These are phyloP conservation scores for Ogataea salicorniae DNA, from an alignment of 805 yeast species.

Conservation along the genomic window DNA sequence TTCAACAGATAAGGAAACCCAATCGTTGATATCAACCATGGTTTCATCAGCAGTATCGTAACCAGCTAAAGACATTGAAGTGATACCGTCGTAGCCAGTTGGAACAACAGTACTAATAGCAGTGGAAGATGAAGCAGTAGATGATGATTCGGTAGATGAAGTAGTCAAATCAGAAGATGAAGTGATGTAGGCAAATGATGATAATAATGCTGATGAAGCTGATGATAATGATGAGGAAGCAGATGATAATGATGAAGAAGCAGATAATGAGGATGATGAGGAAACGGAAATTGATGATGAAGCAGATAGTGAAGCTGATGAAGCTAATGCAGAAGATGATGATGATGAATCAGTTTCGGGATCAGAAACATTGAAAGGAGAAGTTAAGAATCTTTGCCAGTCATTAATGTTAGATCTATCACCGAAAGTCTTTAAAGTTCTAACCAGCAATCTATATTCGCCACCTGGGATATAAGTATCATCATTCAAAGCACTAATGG, in stretches of 20 bases:
- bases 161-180: background rate
- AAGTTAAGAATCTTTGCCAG: constrained; percentile 11
- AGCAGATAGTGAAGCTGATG: background rate
- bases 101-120: too few species aligned
- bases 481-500: background rate
- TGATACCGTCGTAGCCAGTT: too few species aligned
- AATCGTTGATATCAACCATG: too few species aligned
- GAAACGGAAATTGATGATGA: background rate
- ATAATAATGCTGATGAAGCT: background rate
- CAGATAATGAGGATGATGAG: background rate
- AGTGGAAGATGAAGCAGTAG: background rate
- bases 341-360: background rate
- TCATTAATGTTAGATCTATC: constrained; percentile 3
- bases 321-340: background rate
- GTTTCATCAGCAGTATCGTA: too few species aligned
- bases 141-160: background rate
- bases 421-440: constrained; percentile 9
- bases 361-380: background rate
- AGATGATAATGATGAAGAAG: background rate
- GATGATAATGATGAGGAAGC: background rate
- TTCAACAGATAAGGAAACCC: too few species aligned
- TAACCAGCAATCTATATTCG: constrained; percentile 4
- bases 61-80: too few species aligned
- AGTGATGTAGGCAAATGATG: background rate
- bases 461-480: constrained; percentile 5